Base-by-base conservation (phyloP, 2,329 filamentous ascomycete genomes). In the Cladosporium sp. region DNA sequence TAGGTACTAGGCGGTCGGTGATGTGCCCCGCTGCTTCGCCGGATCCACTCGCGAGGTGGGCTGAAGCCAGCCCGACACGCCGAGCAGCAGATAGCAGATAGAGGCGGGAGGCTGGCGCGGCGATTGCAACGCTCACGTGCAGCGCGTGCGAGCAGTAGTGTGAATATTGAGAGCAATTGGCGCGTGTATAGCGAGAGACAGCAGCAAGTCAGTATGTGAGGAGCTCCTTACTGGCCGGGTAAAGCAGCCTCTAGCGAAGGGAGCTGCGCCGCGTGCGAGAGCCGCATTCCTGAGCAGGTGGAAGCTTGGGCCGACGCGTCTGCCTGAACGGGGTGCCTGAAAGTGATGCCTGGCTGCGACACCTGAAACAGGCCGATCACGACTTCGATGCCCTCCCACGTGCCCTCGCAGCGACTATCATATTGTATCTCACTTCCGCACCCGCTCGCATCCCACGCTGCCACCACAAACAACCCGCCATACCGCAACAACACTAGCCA, bases 401-500 rank as follows among this genome's bases (percentile, higher is more conserved):
- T 47, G 40, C 40, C 40, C 40, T 19, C 40, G 40, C 17, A 43
- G 17, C 20, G 34, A 39, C 34, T n/a, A 39, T 37, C 36, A n/a
- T n/a, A n/a, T n/a, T n/a, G n/a, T n/a, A n/a, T 19, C 30, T 37
- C 51, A 55, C 28, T 28, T 30, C 39, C 52, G 45, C 40, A 36
- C 39, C 38, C 30, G 30, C 52, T 45, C 28, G 39, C 30, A 36
- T 22, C 8, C 52, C 43, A 17, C 51, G 14, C 51, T 9, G 9
- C n/a, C 58, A 59, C 36, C 49, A 20, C 40, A 42, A 40, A 37
- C 59, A 62, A 30, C 55, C 55, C 60, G 59, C 62, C 59, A 58
- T 42, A 37, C 60, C 55, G 39, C 56, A 55, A 39, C 19, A 58
- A 59, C 34, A 51, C 36, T 60, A 67, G 63, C 67, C 70, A 86